Evolutionary conservation across 306 rosid genomes (phyloP), one percentile per base, ranked within the genome.

Genomic region (Hippophae tibetana): DNA sequence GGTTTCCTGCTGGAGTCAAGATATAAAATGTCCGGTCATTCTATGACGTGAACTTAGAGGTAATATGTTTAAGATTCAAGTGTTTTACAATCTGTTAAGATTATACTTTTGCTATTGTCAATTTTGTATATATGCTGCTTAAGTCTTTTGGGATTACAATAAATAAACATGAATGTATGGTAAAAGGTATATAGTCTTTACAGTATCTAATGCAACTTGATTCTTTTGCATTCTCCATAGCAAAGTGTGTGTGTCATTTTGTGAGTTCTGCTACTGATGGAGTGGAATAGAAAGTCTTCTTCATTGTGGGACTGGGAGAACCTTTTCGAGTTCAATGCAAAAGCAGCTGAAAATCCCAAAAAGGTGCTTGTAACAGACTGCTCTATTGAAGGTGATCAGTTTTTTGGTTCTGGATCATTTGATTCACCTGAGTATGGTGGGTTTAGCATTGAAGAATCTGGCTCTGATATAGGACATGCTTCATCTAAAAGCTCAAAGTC

Each of bases 271-370:
- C 51, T 53, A 54, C 47, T 64, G 63, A 90, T 90, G 98, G 96
- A 85, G 77, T 90, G 96, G 98, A 87, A 79, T 67, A 72, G 74
- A n/a, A 84, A 79, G 57, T 73, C 87, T 63, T 64, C 71, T 0
- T 79, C 76, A 8, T 78, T 78, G 63, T 87, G 98, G 96, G 90
- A 87, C 47, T 87, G 85, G 94, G 96, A 90, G 61, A 79, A 84
- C 63, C 76, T 84, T 12, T 70, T 75, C 52, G 75, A 75, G 67
- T 73, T 68, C 56, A 81, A 77, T 61, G 12, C 84, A 51, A 86
- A 82, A 59, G 64, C 75, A 61, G 49, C 89, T 31, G 94, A 85
- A 64, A 81, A 77, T 79, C 70, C 76, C 2, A 84, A 57, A 49
- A 64, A 65, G 75, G 55, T 68, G n/a, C 86, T 67, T 58, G 67